These are phyloP conservation scores for Clarireedia paspali DNA, from an alignment of 2,329 filamentous ascomycete species.

Conservation along the genomic window DNA sequence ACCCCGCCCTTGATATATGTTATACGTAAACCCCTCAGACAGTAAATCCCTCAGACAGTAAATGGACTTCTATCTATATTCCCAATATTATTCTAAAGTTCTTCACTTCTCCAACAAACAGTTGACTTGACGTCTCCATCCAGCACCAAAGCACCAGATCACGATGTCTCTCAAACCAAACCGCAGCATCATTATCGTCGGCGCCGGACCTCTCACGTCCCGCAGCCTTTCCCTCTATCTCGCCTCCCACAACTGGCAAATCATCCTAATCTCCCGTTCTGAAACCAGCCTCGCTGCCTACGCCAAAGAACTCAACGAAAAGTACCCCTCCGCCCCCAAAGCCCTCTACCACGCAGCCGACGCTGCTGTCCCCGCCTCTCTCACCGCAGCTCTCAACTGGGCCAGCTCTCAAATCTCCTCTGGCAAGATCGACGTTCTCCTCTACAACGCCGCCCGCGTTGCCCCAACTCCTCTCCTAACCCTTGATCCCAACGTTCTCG, in stretches of 20 bases:
- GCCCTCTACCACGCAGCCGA: background rate
- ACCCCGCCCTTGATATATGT: no score
- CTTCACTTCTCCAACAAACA: background rate
- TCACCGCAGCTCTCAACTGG: conserved; percentile 1
- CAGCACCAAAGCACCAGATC: background rate
- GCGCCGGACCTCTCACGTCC: conserved; percentile 6
- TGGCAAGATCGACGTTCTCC: background rate
- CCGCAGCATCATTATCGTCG: conserved; percentile 1
- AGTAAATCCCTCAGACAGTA: no score
- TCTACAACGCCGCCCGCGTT: background rate
- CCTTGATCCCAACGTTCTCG: background rate
- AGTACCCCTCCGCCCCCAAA: background rate
- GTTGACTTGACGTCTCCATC: no score
- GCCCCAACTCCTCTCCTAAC: background rate
- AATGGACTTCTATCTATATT: background rate
- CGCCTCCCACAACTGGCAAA: conserved; percentile 4
- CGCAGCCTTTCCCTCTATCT: conserved; percentile 7
- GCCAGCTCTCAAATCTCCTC: background rate
- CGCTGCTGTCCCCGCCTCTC: background rate
- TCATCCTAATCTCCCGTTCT: background rate
- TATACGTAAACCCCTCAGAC: no score
- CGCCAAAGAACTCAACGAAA: background rate
- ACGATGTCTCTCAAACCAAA: conserved; percentile 1
- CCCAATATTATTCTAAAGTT: background rate
- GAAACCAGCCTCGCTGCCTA: background rate